Percentiles rank a stretch among this genome's conserved stretches.
phyloP scores from a whole-genome alignment of 805 yeast genomes.

The Blastobotrys peoriensis region DNA sequence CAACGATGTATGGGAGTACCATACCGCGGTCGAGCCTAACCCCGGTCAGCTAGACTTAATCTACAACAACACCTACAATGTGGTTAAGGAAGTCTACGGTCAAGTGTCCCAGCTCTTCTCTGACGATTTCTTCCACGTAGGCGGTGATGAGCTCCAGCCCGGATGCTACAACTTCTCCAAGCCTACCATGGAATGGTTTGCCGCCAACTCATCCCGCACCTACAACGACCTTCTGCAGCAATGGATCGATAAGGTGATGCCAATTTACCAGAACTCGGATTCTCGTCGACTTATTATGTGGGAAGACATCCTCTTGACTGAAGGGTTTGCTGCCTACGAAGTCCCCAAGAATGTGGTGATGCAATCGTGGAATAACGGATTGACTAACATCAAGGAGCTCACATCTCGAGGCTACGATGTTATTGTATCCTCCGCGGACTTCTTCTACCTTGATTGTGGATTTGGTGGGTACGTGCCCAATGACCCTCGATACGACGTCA shows the following conservation, averaged over 20 bases:
- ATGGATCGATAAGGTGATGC: constrained; percentile 34
- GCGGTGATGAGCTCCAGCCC: constrained; percentile 35
- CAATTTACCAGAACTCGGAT: constrained; percentile 27
- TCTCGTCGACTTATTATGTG: constrained; percentile 35
- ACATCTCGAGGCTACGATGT: constrained; percentile 35
- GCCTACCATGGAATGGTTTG: constrained; percentile 28
- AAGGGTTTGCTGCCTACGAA: constrained; percentile 20
- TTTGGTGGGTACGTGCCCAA: constrained; percentile 35
- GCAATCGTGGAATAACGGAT: constrained; percentile 33
- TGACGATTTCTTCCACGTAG: constrained; percentile 39
- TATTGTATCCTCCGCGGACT: constrained; percentile 32
- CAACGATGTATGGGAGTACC: constrained; percentile 20
- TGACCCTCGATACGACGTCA: constrained; percentile 31
- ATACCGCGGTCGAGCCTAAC: constrained; percentile 35
- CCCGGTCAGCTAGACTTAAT: constrained; percentile 38
- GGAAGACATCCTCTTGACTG: constrained; percentile 33
- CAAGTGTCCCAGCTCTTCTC: constrained; percentile 32
- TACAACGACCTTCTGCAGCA: constrained; percentile 31
- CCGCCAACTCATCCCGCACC: constrained; percentile 25
- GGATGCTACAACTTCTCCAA: constrained; percentile 33
- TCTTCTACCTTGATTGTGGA: constrained; percentile 39
- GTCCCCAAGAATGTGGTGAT: constrained; percentile 32
- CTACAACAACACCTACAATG: constrained; percentile 30
- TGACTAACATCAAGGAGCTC: constrained; percentile 26
- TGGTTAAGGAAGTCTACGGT: constrained; percentile 31